phyloP scores from a whole-genome alignment of 2,329 filamentous ascomycete species.

The Dendryphion nanum region DNA sequence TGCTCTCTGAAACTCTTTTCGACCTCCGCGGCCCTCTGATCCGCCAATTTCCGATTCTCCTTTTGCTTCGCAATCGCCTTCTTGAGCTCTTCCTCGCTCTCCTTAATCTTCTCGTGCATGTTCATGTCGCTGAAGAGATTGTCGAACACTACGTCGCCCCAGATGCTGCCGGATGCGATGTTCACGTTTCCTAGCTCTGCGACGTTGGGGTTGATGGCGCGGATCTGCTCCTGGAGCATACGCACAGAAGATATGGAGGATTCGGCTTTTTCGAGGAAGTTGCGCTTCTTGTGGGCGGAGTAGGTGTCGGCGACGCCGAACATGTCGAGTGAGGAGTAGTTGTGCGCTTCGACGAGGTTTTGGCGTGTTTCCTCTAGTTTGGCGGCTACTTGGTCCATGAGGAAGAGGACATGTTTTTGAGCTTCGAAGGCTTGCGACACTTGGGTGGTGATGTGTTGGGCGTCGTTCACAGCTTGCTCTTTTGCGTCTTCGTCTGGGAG shows the following conservation, averaged over 20 bases:
- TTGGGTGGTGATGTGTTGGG: constrained; percentile 10
- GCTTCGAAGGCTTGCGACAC: constrained; percentile 20
- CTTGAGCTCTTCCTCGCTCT: constrained; percentile 38
- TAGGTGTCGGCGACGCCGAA: constrained; percentile 52
- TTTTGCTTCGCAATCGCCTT: constrained; percentile 27
- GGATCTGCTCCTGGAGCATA: constrained; percentile 40
- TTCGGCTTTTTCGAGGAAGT: constrained; percentile 51
- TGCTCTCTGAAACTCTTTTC: constrained; percentile 16
- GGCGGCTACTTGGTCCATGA: constrained; percentile 19
- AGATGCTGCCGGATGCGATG: constrained; percentile 48
- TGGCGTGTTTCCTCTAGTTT: constrained; percentile 21
- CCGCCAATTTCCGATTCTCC: constrained; percentile 26
- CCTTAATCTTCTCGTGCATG: constrained; percentile 54
- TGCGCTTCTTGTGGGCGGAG: constrained; percentile 55
- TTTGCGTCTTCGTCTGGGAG: constrained; percentile 32
- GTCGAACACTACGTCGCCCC: constrained; percentile 56
- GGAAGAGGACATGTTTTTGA: constrained; percentile 23
- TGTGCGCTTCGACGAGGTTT: constrained; percentile 23
- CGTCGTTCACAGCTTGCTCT: constrained; percentile 19
- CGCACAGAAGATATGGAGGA: constrained; percentile 42
- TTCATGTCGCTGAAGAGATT: constrained; percentile 55
- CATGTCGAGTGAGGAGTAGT: constrained; percentile 43
- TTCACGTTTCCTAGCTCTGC: constrained; percentile 39
- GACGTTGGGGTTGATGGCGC: constrained; percentile 40
- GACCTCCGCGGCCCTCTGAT: constrained; percentile 22